Evolutionary conservation across 139 green algal genomes (phyloP).

Genomic region (Edaphochlamys debaryana): DNA sequence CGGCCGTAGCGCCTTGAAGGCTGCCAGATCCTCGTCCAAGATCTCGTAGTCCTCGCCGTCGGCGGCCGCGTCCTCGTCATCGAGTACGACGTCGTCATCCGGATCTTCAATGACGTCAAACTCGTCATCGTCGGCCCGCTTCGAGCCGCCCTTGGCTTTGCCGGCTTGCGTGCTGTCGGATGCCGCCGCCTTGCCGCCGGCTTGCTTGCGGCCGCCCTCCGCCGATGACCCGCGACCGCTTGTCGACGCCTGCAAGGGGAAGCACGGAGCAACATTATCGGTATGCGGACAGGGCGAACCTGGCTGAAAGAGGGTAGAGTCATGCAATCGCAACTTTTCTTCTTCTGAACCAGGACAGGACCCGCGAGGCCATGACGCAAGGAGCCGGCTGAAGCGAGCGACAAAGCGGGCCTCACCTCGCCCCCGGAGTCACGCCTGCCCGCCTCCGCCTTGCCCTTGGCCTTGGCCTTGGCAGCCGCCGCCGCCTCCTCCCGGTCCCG

Average conservation of each 20-base stretch:
- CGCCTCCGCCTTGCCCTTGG: not conserved
- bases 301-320: too few species aligned
- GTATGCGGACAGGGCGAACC: too few species aligned
- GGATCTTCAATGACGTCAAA: constrained; percentile 26
- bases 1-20: constrained; percentile 30
- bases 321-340: too few species aligned
- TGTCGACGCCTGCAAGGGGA: not conserved
- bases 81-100: constrained; percentile 32
- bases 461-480: not conserved
- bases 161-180: not conserved
- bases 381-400: too few species aligned
- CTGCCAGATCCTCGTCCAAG: constrained; percentile 43
- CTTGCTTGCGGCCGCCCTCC: not conserved
- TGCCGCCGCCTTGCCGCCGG: not conserved
- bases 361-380: not conserved
- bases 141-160: not conserved
- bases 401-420: too few species aligned
- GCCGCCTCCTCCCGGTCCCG: not conserved
- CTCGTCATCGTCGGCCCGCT: not conserved
- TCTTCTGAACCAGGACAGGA: not conserved
- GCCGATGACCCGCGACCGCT: not conserved
- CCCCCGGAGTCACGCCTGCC: not conserved
- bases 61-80: constrained; percentile 42
- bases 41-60: constrained; percentile 37
- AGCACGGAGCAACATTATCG: too few species aligned